Conservation (phyloP, 768 basidiomycete genomes). For the Lactifluus volemus region DNA sequence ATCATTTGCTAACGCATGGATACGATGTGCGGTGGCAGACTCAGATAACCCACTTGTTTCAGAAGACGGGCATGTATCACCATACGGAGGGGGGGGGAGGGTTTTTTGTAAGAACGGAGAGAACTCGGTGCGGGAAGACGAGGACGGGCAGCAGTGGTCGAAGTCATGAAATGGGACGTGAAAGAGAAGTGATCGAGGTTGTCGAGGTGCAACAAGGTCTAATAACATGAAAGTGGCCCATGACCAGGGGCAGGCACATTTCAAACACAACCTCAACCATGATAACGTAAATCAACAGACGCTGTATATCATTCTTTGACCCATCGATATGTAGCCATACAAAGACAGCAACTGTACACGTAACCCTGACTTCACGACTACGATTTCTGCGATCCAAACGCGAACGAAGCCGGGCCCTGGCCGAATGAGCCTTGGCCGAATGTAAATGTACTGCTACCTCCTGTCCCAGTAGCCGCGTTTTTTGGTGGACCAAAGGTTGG, state of each 20-base stretch:
- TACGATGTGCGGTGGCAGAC: constrained; percentile 29
- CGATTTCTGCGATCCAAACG: constrained; percentile 13
- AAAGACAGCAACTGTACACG: neutral
- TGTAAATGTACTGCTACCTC: neutral
- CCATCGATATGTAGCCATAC: neutral
- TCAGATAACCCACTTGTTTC: neutral
- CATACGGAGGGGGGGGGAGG: constrained; percentile 11
- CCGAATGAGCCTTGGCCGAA: constrained; percentile 2
- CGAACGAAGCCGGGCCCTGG: neutral
- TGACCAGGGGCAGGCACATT: too few species aligned
- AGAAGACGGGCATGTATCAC: neutral
- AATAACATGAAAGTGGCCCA: neutral
- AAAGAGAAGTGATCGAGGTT: neutral
- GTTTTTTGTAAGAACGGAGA: neutral
- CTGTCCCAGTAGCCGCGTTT: neutral
- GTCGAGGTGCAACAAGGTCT: neutral
- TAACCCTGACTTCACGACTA: neutral
- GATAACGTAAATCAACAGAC: neutral
- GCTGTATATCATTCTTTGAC: neutral
- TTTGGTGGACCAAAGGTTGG: constrained; percentile 7
- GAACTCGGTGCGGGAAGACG: neutral
- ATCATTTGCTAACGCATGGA: constrained; percentile 20
- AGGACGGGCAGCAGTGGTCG: neutral
- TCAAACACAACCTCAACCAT: too few species aligned
- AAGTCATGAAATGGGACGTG: neutral